Evolutionary conservation across 2,329 filamentous ascomycete species (phyloP), one percentile per base, ranked within the genome.

Genomic region (Hymenoscyphus scutula): DNA sequence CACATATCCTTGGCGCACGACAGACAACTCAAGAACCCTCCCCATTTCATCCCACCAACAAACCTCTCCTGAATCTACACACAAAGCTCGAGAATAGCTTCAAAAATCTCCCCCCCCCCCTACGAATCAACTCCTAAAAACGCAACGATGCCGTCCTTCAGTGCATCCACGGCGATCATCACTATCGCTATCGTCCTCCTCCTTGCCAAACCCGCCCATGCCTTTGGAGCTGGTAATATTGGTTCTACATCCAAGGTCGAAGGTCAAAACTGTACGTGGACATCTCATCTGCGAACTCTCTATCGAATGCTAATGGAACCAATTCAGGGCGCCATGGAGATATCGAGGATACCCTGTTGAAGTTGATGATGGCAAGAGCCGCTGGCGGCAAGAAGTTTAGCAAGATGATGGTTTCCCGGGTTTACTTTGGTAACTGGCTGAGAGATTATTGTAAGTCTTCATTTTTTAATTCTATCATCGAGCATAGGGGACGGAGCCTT

Each of bases 341-440:
- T 76, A 96, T 97, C 72, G 93, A 97, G 80, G 93, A 97, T 80
- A 89, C 89, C 37, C 86, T 97, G 61, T 85, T 96, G 63, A 87
- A 84, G 64, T 81, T 97, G 62, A 67, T 78, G 56, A 84, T 89
- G 74, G 85, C 87, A 53, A 81, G 83, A 64, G 81, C 82, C 48
- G 86, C 85, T 23, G 79, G 79, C 66, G 84, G 84, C 69, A 92
- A 93, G 80, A 96, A 93, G 73, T 97, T 96, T 78, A 86, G 84
- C 80, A 95, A 95, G 79, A 85, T 96, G 72, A 89, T 88, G 73
- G 90, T 97, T 66, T 90, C 93, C 67, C 86, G 92, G 65, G 90
- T 96, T 67, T 97, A 97, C 80, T 97, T 97, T 79, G 93, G 93
- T 67, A 97, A 97, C 80, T 97, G 93, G 93, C 85, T 97, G 37